Evolutionary conservation across 2,329 filamentous ascomycete genomes (phyloP).

Genomic region (Huntiella abstrusa): DNA sequence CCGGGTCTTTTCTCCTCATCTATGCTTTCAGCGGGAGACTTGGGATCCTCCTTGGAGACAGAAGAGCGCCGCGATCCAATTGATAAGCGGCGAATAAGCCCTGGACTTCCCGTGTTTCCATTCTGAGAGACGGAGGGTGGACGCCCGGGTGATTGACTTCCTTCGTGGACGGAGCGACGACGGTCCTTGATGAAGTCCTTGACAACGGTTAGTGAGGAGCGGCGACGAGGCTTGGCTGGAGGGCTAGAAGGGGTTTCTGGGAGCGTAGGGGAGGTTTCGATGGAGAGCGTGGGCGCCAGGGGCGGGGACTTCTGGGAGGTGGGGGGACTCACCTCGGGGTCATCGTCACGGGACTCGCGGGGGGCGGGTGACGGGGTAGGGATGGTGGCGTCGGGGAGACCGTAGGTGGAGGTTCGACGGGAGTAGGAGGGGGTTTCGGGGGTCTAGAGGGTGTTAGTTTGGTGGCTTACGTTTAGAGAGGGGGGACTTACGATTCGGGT

Average conservation of each 20-base stretch:
- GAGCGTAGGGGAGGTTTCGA: not conserved
- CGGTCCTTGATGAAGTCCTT: slow-evolving; percentile 43
- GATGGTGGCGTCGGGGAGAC: too few relatives aligned
- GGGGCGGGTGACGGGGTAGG: slow-evolving; percentile 13
- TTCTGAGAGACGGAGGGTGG: slow-evolving; percentile 27
- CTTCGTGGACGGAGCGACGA: slow-evolving; percentile 30
- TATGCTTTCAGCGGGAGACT: not conserved
- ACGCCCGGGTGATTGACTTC: slow-evolving; percentile 27
- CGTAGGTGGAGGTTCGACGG: too few relatives aligned
- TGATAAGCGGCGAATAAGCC: slow-evolving; percentile 40
- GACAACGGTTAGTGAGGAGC: slow-evolving; percentile 41
- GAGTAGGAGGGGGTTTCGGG: too few relatives aligned
- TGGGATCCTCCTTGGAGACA: slow-evolving; percentile 25
- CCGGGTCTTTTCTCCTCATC: slow-evolving; percentile 32
- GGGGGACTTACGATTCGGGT: slow-evolving; percentile 59
- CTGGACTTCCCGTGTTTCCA: slow-evolving; percentile 21
- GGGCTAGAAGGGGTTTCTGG: not conserved
- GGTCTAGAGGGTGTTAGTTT: too few relatives aligned
- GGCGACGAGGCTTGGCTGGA: slow-evolving; percentile 17
- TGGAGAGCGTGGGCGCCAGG: not conserved
- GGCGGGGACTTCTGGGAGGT: slow-evolving; percentile 2
- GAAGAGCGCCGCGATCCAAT: slow-evolving; percentile 43
- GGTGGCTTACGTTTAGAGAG: too few relatives aligned
- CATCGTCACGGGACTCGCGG: slow-evolving; percentile 15
- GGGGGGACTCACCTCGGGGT: slow-evolving; percentile 12